Evolutionary conservation across 306 rosid species (phyloP).

Genomic region (Canavalia gladiata): DNA sequence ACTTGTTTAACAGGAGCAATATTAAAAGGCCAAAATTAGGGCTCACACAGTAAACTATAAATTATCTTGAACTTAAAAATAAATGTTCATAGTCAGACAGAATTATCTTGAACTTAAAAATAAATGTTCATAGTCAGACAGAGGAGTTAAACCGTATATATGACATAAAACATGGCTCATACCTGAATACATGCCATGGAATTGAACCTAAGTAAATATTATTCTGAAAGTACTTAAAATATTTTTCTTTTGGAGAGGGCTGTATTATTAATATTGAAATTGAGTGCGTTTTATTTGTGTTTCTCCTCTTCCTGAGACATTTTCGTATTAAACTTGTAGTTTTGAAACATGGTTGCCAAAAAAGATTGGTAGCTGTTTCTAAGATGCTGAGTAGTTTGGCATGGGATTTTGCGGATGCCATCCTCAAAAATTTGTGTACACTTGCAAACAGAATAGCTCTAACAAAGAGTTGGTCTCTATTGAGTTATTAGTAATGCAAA

Average conservation of each 20-base stretch:
- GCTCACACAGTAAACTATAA: no score
- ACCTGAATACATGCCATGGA: neutral
- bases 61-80: no score
- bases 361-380: constrained; percentile 4
- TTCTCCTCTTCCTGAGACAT: neutral
- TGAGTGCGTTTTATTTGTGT: constrained; percentile 1
- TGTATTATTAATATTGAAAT: neutral
- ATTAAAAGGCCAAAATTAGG: no score
- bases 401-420: constrained; percentile 3
- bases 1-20: no score
- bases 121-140: no score
- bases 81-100: no score
- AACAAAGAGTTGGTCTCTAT: neutral
- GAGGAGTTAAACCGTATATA: no score
- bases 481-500: neutral
- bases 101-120: no score
- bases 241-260: neutral
- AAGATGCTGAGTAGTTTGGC: neutral
- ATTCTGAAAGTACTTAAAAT: neutral
- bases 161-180: neutral
- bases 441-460: neutral
- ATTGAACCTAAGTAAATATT: neutral
- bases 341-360: neutral
- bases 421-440: neutral
- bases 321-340: neutral